Evolutionary conservation across 2,329 filamentous ascomycete genomes (phyloP).

Genomic region (Diaporthe velutina): DNA sequence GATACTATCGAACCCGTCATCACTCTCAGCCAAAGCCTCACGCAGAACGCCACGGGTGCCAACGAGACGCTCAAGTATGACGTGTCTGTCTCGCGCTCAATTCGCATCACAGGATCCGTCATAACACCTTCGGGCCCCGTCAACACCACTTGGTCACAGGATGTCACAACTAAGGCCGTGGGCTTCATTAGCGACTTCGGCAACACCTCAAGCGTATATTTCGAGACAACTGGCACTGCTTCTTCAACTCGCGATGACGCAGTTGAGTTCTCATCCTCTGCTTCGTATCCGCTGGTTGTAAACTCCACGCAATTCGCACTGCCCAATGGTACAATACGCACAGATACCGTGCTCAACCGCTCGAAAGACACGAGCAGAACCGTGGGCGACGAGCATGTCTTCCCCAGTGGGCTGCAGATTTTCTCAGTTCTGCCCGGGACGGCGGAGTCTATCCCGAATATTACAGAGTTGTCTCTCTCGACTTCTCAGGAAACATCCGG

Average conservation of each 20-base stretch:
- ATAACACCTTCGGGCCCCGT: conserved; percentile 55
- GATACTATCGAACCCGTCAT: conserved; percentile 57
- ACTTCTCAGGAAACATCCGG: background rate
- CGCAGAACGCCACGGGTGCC: conserved; percentile 60
- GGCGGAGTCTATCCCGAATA: background rate
- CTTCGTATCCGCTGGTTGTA: conserved; percentile 70
- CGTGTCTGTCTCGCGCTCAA: conserved; percentile 65
- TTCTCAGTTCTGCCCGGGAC: conserved; percentile 52
- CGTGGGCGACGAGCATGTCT: conserved; percentile 55
- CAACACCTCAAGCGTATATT: conserved; percentile 28
- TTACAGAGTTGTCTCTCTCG: background rate
- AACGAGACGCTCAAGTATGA: conserved; percentile 73
- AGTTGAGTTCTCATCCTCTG: conserved; percentile 50
- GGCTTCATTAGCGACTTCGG: conserved; percentile 59
- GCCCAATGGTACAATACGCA: conserved; percentile 57
- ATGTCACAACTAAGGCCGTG: conserved; percentile 63
- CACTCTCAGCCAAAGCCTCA: conserved; percentile 61
- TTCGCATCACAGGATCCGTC: conserved; percentile 67
- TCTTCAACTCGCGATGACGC: conserved; percentile 53
- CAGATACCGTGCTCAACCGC: conserved; percentile 58
- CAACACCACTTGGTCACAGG: conserved; percentile 68
- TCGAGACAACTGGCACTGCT: background rate
- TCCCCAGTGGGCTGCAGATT: conserved; percentile 72
- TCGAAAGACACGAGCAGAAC: conserved; percentile 50
- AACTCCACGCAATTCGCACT: conserved; percentile 63